These are phyloP conservation scores for Taiozyma sp. DNA, from an alignment of 1,139 yeast genomes.

Conservation along the genomic window DNA sequence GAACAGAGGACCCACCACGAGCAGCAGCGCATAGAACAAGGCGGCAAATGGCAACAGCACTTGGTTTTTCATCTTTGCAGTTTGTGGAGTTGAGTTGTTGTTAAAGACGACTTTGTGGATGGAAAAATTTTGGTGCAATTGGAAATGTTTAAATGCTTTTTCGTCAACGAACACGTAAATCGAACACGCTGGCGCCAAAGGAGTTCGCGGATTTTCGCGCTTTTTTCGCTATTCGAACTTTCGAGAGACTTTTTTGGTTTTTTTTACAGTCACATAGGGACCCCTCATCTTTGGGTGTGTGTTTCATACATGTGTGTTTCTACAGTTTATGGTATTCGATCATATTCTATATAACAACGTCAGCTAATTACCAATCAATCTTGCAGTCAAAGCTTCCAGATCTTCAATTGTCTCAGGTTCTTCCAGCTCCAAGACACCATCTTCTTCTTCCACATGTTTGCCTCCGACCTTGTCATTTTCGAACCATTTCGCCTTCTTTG, in stretches of 20 bases:
- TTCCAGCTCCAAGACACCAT: conserved; percentile 62
- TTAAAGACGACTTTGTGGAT: neutral
- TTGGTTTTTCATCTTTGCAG: conserved; percentile 28
- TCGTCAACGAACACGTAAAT: neutral
- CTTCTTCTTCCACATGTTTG: conserved; percentile 25
- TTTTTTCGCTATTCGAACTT: neutral
- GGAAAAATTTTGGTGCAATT: neutral
- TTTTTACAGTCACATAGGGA: too few species aligned
- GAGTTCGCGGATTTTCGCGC: neutral
- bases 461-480: conserved; percentile 35
- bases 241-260: neutral
- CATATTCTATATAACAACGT: too few species aligned
- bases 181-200: conserved; percentile 15
- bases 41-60: conserved; percentile 49
- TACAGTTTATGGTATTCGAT: too few species aligned
- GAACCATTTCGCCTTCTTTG: conserved; percentile 65
- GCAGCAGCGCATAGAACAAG: conserved; percentile 50
- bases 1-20: conserved; percentile 56
- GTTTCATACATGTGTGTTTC: too few species aligned
- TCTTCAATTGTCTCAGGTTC: conserved; percentile 92
- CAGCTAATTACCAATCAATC: conserved; percentile 31
- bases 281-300: too few species aligned
- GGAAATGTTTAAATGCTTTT: neutral
- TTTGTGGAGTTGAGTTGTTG: neutral
- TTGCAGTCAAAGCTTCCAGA: conserved; percentile 83